These are phyloP conservation scores for Aspergillus asperescens DNA, from an alignment of 495 filamentous ascomycete genomes.

Conservation along the genomic window DNA sequence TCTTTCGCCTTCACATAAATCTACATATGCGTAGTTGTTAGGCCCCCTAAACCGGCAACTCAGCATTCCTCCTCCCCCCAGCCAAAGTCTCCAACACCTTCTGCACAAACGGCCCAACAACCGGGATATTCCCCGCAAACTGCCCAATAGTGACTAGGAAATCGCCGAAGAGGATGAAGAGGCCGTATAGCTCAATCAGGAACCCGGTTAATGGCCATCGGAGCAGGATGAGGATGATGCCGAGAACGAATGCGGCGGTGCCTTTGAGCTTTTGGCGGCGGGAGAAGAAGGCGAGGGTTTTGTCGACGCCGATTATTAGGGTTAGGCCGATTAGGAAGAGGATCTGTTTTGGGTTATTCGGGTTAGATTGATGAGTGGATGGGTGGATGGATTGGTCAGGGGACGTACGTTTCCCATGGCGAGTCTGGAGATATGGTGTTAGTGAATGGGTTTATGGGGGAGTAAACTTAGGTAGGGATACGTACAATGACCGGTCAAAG, in stretches of 20 bases:
- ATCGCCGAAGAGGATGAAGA: conserved; percentile 90
- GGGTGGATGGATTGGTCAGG: background rate
- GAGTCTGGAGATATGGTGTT: conserved; percentile 56
- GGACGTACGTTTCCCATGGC: conserved; percentile 78
- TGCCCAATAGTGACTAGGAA: conserved; percentile 88
- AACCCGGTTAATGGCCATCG: conserved; percentile 89
- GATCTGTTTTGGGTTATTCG: conserved; percentile 50
- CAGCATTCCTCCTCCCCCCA: conserved; percentile 62
- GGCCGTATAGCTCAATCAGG: conserved; percentile 83
- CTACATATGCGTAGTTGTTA: background rate
- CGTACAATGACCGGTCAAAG: conserved; percentile 91
- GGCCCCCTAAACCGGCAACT: conserved; percentile 59
- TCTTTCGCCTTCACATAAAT: background rate
- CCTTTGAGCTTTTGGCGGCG: conserved; percentile 88
- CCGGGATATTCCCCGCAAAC: conserved; percentile 78
- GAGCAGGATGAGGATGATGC: conserved; percentile 77
- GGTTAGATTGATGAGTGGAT: conserved; percentile 17
- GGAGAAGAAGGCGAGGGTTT: conserved; percentile 89
- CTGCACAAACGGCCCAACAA: conserved; percentile 80
- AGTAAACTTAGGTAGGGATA: background rate
- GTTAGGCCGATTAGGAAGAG: conserved; percentile 95
- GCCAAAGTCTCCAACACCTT: conserved; percentile 58
- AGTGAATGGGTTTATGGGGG: conserved; percentile 5
- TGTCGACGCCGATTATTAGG: conserved; percentile 87
- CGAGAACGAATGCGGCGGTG: conserved; percentile 80